Evolutionary conservation across 257 asterid genomes (phyloP), one percentile per base, ranked within the genome.

Genomic region (Forsythia suspensa): DNA sequence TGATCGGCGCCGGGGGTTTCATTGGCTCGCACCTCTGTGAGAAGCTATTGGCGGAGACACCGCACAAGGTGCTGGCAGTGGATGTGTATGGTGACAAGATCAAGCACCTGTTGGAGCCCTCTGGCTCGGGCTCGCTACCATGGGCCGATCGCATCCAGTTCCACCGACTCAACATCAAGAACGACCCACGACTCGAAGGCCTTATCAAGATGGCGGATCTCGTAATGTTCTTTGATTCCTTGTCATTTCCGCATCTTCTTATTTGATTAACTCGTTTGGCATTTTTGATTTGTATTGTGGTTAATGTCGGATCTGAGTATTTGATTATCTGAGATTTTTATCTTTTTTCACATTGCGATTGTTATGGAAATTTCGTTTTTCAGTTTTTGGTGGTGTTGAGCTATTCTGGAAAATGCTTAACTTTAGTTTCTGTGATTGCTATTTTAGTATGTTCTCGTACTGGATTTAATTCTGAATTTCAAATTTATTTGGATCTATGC

Each of bases 1-100:
- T 94, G 97, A 94, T 92, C 57, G 98, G 97, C 43, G 98, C 98
- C 67, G 98, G 98, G 12, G 98, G 98, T 3, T 94, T 94, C 89
- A 94, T 94, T 67, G 98, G 98, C 8, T 94, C 98, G 44, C 98
- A 92, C 74, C 91, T 94, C 20, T 94, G 98, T 80, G 98, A 94
- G 90, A 94, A 94, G 86, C 84, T 94, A 36, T 76, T 94, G 95
- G 11, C 78, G 73, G 97, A 91, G 81, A 94, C 98, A 70, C 89
- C 85, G 72, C 98, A 95, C 85, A 91, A 86, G 87, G 89, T 95
- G 38, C 84, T 90, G 66, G 98, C 97, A 10, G 98, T 95, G 8
- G 98, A 95, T 70, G 98, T 95, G 1, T 91, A 91, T 82, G 87
- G 41, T 80, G 98, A 92, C 88, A 94, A 92, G 90, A 94, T 94